Percentiles rank a stretch among this genome's conserved stretches.
Conservation (phyloP, 2,329 filamentous ascomycete species). For the Neonectria hederae region DNA sequence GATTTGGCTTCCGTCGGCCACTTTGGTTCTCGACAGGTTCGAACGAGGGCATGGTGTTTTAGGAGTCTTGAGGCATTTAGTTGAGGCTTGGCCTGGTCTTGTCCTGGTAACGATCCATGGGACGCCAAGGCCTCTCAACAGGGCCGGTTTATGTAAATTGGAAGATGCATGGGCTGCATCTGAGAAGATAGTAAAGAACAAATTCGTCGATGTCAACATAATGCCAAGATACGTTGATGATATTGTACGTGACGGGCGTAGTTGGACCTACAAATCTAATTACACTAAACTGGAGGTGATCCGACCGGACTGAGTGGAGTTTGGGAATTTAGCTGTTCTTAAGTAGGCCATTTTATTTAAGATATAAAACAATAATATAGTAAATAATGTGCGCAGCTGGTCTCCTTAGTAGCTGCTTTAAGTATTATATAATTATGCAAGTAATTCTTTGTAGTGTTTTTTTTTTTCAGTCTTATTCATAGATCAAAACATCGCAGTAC, state of each 20-base stretch:
- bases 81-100: neutral
- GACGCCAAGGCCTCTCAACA: neutral
- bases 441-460: too few species aligned
- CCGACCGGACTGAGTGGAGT: too few species aligned
- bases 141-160: neutral
- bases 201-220: neutral
- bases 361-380: too few species aligned
- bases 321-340: too few species aligned
- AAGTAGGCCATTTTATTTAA: too few species aligned
- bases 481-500: too few species aligned
- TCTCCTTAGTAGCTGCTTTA: too few species aligned
- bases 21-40: neutral
- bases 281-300: neutral
- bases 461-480: too few species aligned
- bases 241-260: neutral
- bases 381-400: too few species aligned
- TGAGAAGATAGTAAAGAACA: neutral
- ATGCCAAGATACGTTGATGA: neutral
- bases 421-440: too few species aligned
- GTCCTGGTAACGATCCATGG: neutral
- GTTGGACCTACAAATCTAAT: neutral
- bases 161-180: neutral
- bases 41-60: conserved; percentile 17
- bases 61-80: neutral
- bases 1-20: neutral